These are phyloP conservation scores for Trametes maxima DNA, from an alignment of 768 basidiomycete species.

Conservation along the genomic window DNA sequence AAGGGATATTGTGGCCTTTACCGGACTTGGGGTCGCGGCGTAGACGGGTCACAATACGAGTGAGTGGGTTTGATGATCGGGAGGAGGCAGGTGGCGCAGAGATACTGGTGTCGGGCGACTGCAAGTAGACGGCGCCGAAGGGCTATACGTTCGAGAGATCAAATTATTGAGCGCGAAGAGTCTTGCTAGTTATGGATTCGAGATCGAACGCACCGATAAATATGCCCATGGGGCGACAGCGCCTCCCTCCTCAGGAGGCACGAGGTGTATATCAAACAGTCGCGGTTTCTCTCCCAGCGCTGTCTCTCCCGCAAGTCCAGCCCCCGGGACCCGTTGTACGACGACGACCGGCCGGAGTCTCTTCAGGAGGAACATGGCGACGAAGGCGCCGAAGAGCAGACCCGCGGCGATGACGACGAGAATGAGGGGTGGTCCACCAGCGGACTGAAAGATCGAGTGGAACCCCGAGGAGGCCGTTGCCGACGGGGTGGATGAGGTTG, in stretches of 20 bases:
- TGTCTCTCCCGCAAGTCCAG: neutral
- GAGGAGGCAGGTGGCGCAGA: neutral
- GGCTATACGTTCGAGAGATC: constrained; percentile 2
- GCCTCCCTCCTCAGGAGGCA: neutral
- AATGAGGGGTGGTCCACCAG: constrained; percentile 27
- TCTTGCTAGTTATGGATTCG: neutral
- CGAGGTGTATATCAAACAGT: constrained; percentile 18
- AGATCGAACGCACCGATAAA: constrained; percentile 1
- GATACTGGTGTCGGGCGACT: neutral
- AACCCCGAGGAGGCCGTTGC: neutral
- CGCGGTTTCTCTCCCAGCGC: constrained; percentile 20
- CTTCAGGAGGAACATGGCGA: constrained; percentile 21
- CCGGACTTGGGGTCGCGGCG: neutral
- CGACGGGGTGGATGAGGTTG: neutral
- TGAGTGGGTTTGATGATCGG: neutral
- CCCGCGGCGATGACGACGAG: constrained; percentile 29
- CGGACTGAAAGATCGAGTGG: constrained; percentile 21
- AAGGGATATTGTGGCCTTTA: neutral
- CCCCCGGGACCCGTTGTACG: constrained; percentile 2
- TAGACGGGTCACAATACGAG: constrained; percentile 1
- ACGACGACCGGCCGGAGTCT: constrained; percentile 22
- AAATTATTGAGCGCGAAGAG: neutral
- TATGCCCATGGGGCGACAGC: neutral
- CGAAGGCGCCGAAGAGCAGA: constrained; percentile 24
- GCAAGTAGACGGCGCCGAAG: constrained; percentile 14